Base-by-base conservation (phyloP, 1,284 basidiomycete species). In the Austroboletus niveus region DNA sequence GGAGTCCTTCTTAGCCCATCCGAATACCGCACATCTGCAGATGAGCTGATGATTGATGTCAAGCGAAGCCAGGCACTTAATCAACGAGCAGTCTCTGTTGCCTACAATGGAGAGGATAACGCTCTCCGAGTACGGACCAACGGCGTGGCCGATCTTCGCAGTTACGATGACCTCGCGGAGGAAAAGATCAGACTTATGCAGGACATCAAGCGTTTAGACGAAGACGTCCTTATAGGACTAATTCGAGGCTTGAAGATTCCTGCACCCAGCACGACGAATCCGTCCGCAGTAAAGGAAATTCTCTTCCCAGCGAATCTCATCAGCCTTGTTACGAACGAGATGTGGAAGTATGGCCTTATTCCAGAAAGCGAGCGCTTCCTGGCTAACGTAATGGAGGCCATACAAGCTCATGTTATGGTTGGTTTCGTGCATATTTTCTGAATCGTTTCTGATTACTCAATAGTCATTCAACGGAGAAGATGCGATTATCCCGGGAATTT, bases 291-390 rank as follows among this genome's bases (percentile, higher is more conserved):
- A 56, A 99, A 98, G 73, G 97, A 99, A 71, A 95, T 99, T 49
- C 79, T 99, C 40, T 99, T 99, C 88, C 97, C 97, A 5, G 96
- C 97, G n/a, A 98, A 99, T 71, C 82, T 99, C 54, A 99, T 99
- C 72, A 94, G 91, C 63, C 77, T 99, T 46, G 89, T 98, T 54
- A 97, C 94, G 20, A 99, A 99, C 71, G 97, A 99, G 73, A 99
- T 99, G 96, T 99, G 97, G 97, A 98, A 98, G 75, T 94, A 98
- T 64, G 94, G 95, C 29, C 84, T 99, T 63, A 98, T 99, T 61
- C 82, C 87, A 27, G 96, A 99, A 71, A 97, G 94, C 71, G 97
- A 99, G 71, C 81, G 95, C 36, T 99, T 99, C 83, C 78, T 99
- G 54, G 97, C 97, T 38, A 98, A 98, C 65, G 92, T 99, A 52